Conservation (phyloP, 768 basidiomycete genomes). For the Neoboletus subvelutipes region DNA sequence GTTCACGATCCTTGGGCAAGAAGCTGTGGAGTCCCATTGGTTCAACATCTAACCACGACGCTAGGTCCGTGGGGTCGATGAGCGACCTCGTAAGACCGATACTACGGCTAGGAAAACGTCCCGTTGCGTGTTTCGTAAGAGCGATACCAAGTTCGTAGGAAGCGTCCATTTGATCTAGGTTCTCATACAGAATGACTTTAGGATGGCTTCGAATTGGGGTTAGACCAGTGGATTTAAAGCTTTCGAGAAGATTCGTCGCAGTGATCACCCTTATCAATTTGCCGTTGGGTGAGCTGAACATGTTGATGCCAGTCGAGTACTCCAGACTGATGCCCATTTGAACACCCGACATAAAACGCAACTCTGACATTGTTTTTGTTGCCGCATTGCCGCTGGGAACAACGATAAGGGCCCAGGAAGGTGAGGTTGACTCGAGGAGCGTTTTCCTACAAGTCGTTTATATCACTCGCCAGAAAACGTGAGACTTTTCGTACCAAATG, state of each 20-base stretch:
- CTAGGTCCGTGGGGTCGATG: slow-evolving; percentile 77
- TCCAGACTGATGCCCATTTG: slow-evolving; percentile 44
- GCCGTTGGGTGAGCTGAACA: slow-evolving; percentile 38
- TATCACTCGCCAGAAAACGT: slow-evolving; percentile 6
- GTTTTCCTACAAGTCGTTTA: slow-evolving; percentile 49
- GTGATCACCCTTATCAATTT: slow-evolving; percentile 58
- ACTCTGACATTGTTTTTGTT: slow-evolving; percentile 52
- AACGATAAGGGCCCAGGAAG: slow-evolving; percentile 63
- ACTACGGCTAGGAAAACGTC: slow-evolving; percentile 62
- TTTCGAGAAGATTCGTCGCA: slow-evolving; percentile 48
- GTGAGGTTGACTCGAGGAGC: slow-evolving; percentile 38
- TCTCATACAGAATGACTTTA: slow-evolving; percentile 76
- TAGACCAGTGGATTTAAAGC: slow-evolving; percentile 36
- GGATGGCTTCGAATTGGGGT: slow-evolving; percentile 38
- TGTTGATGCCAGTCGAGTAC: slow-evolving; percentile 24
- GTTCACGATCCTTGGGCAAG: slow-evolving; percentile 79
- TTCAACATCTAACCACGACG: slow-evolving; percentile 79
- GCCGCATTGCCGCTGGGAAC: slow-evolving; percentile 58
- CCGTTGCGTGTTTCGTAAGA: slow-evolving; percentile 62
- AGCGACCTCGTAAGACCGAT: slow-evolving; percentile 79
- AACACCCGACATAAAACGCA: slow-evolving; percentile 41
- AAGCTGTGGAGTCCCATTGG: slow-evolving; percentile 68
- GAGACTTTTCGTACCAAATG: slow-evolving; percentile 58
- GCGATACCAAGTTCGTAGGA: slow-evolving; percentile 83
- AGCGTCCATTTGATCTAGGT: slow-evolving; percentile 78